Base-by-base conservation (phyloP, 805 yeast species). In the Saccharomycopsis olivae region DNA sequence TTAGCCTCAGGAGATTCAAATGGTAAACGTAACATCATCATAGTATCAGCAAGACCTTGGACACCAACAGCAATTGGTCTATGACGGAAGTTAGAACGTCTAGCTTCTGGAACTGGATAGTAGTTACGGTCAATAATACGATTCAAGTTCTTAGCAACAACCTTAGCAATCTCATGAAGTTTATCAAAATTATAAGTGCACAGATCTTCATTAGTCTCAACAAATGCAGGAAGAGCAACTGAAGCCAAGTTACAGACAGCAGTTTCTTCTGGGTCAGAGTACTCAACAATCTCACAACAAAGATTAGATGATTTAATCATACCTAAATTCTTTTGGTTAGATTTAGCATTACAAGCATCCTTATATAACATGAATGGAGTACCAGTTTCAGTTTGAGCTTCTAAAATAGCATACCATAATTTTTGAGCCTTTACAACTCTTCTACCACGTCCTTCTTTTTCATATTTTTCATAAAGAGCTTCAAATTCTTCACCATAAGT, bases 11-110 rank as follows among this genome's bases (percentile, higher is more conserved):
- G 62, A 28, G 94, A 82, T 50, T 86, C 96, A 58, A 88, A 89
- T 32, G 96, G 92, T 43, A 85, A 53, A 53, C 94, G 74, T 47
- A 89, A 65, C 49, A 71, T 67, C 69, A 85, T 73, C 60, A 86
- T 89, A 1, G 79, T 68, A 59, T 89, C 97, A 21, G 97, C 96
- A 40, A 89, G 67, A 43, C 98, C 98, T 60, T 89, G 96, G n/a
- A 89, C 96, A 50, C 98, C 98, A 17, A 89, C 62, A n/a, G 96
- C 96, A 53, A 89, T 74, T 16, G 98, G 97, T 52, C 98, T 71
- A 59, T 89, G 81, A 54, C 75, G 76, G 68, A 73, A 62, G 60
- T 92, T 89, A 14, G 96, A 84, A 34, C 47, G 54, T 52, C 68
- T 69, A 4, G 97, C 89, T 49, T 75, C 81, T 39, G 69, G 73